These are phyloP conservation scores for Fusarium sp. DNA, from an alignment of 2,329 filamentous ascomycete species.

Conservation along the genomic window DNA sequence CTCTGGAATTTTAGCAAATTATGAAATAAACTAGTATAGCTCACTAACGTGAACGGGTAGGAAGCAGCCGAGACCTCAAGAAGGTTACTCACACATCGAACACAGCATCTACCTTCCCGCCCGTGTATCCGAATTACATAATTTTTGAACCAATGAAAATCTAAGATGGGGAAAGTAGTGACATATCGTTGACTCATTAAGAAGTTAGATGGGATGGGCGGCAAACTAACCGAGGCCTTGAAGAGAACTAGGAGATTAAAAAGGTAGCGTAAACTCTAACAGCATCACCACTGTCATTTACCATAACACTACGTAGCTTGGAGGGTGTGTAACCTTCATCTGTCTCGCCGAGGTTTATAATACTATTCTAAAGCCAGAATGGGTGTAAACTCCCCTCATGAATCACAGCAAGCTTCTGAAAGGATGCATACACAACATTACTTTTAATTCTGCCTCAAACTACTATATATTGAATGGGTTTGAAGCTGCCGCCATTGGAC, in stretches of 20 bases:
- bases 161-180: too few relatives aligned
- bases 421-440: neutral
- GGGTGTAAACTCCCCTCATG: rapidly evolving
- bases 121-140: too few relatives aligned
- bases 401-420: neutral
- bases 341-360: too few relatives aligned
- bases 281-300: neutral
- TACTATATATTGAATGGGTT: conserved; percentile 10
- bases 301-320: neutral
- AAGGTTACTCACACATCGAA: neutral
- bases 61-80: neutral
- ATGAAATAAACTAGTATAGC: neutral
- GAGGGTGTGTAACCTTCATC: too few relatives aligned
- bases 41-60: neutral
- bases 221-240: neutral
- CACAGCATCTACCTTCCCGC: too few relatives aligned
- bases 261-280: neutral
- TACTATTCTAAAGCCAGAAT: neutral
- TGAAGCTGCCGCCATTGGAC: conserved; percentile 8
- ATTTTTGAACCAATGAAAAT: too few relatives aligned
- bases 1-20: neutral
- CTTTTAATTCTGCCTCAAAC: neutral
- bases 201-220: too few relatives aligned
- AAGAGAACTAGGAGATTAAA: neutral
- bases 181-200: too few relatives aligned